A percentile compares a stretch with the other conserved stretches of the same genome.
Conservation (phyloP, 441 rosid genomes). For the Dalechampia spathulata region DNA sequence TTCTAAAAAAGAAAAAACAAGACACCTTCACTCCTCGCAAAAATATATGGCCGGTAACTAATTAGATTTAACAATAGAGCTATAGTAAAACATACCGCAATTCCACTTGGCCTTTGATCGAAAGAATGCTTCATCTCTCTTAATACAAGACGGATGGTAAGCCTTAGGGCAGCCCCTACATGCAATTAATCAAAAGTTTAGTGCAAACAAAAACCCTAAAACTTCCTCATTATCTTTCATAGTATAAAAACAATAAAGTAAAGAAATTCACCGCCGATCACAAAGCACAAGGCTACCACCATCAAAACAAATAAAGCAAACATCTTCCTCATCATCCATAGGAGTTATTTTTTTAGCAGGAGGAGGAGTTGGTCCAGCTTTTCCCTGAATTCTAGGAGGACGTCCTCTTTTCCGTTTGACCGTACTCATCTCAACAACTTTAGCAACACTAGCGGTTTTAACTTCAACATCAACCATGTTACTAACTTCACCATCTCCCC, state of each 20-base stretch:
- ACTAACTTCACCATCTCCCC: slow-evolving; percentile 15
- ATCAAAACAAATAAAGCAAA: slow-evolving; percentile 97
- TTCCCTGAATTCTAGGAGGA: slow-evolving; percentile 29
- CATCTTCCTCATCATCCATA: slow-evolving; percentile 94
- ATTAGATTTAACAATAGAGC: too few relatives aligned
- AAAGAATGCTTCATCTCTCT: slow-evolving; percentile 87
- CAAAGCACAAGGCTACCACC: slow-evolving; percentile 98
- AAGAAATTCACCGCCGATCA: slow-evolving; percentile 77
- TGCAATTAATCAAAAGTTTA: slow-evolving; percentile 12
- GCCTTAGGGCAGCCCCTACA: slow-evolving; percentile 99
- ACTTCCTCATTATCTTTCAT: background rate
- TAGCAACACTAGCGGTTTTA: slow-evolving; percentile 16
- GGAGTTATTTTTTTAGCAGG: slow-evolving; percentile 4
- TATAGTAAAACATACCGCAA: slow-evolving; percentile 67
- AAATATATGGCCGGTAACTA: too few relatives aligned
- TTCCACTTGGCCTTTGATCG: slow-evolving; percentile 90
- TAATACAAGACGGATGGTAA: slow-evolving; percentile 95
- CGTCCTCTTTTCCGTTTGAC: slow-evolving; percentile 73
- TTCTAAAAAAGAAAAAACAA: too few relatives aligned
- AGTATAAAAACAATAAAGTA: background rate
- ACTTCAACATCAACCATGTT: slow-evolving; percentile 22
- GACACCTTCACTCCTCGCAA: too few relatives aligned
- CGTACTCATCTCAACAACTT: slow-evolving; percentile 18
- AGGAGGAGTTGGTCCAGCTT: slow-evolving; percentile 23
- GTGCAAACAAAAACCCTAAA: slow-evolving; percentile 1